Conservation (phyloP, 345 rosid species). For the Citrus inodora region DNA sequence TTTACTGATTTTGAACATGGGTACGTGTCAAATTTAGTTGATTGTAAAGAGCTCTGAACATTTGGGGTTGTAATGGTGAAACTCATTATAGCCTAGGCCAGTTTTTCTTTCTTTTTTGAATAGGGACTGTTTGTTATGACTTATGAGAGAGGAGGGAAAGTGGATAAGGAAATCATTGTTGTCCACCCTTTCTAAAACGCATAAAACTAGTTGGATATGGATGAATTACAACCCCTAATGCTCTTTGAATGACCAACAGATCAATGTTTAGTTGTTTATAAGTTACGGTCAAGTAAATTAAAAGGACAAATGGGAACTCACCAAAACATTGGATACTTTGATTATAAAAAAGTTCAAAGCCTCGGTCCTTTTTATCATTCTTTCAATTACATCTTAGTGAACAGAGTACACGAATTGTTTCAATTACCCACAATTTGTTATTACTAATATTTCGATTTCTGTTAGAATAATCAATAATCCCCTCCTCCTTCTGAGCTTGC, state of each 20-base stretch:
- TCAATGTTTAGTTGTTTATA: not conserved
- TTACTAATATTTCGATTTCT: too few species aligned
- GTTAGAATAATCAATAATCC: too few species aligned
- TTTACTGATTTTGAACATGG: conserved; percentile 34
- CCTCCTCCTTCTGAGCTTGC: too few species aligned
- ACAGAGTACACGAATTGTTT: too few species aligned
- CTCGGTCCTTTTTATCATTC: too few species aligned
- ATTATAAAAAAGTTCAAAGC: too few species aligned
- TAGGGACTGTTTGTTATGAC: not conserved
- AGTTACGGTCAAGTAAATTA: too few species aligned
- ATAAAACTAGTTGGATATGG: too few species aligned
- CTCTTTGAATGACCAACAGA: not conserved
- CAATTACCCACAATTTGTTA: too few species aligned
- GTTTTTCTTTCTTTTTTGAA: conserved; percentile 10
- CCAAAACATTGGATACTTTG: too few species aligned
- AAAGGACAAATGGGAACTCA: too few species aligned
- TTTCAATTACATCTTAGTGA: too few species aligned
- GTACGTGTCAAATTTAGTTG: conserved; percentile 21
- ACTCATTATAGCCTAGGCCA: conserved; percentile 56
- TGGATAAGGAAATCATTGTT: conserved; percentile 50
- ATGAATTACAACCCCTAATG: not conserved
- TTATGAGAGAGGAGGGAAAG: conserved; percentile 2
- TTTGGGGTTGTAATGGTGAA: conserved; percentile 38
- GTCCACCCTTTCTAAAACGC: conserved; percentile 27
- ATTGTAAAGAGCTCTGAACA: conserved; percentile 18